Conservation (phyloP, 768 basidiomycete species). For the Auricularia cornea region DNA sequence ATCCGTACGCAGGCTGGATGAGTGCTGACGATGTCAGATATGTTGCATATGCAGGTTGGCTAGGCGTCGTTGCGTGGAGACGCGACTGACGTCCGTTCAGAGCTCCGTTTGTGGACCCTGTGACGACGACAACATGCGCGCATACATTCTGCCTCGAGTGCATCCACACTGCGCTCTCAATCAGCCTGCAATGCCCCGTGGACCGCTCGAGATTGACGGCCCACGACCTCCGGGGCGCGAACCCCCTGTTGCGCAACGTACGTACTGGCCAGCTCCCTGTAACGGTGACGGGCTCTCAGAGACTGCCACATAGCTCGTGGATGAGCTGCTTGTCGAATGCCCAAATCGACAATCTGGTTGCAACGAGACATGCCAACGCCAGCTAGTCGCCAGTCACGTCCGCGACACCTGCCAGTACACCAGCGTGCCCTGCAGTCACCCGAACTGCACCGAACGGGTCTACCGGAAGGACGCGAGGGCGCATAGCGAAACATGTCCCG, state of each 20-base stretch:
- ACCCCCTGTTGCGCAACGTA: conserved; percentile 69
- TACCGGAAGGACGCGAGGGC: conserved; percentile 39
- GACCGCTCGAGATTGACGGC: conserved; percentile 60
- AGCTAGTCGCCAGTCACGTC: conserved; percentile 54
- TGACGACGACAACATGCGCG: conserved; percentile 62
- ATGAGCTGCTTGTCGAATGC: conserved; percentile 73
- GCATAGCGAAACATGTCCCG: conserved; percentile 30
- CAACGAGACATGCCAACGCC: conserved; percentile 53
- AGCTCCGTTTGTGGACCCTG: conserved; percentile 68
- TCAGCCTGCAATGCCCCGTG: conserved; percentile 72
- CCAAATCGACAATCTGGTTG: conserved; percentile 54
- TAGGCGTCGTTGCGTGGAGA: conserved; percentile 1
- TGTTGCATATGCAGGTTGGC: conserved; percentile 70
- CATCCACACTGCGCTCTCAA: conserved; percentile 57
- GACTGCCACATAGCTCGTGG: conserved; percentile 52
- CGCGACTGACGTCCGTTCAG: conserved; percentile 29
- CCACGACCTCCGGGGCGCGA: conserved; percentile 58
- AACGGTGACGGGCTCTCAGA: conserved; percentile 5
- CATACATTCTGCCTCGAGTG: conserved; percentile 88
- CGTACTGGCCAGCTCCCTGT: conserved; percentile 18
- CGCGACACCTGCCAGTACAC: conserved; percentile 52
- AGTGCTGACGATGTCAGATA: conserved; percentile 33
- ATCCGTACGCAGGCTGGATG: neutral
- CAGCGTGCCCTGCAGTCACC: conserved; percentile 42
- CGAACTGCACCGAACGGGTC: conserved; percentile 36